Evolutionary conservation across 305 asterid genomes (phyloP), one percentile per base, ranked within the genome.

Genomic region (Solanum chacoense): DNA sequence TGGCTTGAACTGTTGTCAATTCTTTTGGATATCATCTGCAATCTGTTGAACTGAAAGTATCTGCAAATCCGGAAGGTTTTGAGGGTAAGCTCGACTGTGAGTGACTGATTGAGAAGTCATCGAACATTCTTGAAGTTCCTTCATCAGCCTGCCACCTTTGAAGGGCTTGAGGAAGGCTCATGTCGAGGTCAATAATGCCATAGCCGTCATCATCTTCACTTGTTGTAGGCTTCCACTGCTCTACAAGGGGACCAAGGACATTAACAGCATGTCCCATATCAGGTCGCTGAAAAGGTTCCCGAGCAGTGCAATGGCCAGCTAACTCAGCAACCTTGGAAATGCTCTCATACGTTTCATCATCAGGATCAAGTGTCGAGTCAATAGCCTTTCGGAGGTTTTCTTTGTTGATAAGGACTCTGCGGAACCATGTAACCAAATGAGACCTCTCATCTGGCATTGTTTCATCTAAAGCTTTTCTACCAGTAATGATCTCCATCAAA

Each of bases 261-360:
- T 96, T 96, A n/a, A 96, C 99, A 1, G 98, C 98, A 9, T 97
- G 99, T 20, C 99, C 99, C 99, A 97, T 97, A 87, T 97, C 99
- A 7, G 99, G 99, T 84, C 99, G 93, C 90, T 97, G 99, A 92
- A 88, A 92, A 8, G 99, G 98, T 90, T 97, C 99, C 0, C 98
- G 96, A 7, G 98, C 98, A 1, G 99, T 94, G 92, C 99, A 96
- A 32, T 97, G 98, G 16, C 99, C 98, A 0, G 99, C 99, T 88
- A 97, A 85, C 93, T 96, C 99, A 12, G 98, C 94, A 12, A 93
- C 99, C 88, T 92, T 96, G 94, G 94, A 95, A 26, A 97, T 94
- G 93, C 98, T 96, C 55, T 96, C 96, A 22, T 95, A 94, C 0
- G 99, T 95, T 80, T 94, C 99, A 0, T 95, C 97, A 36, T 96